Base-by-base conservation (phyloP, 2,329 filamentous ascomycete genomes). In the Nannizzia gypsea region DNA sequence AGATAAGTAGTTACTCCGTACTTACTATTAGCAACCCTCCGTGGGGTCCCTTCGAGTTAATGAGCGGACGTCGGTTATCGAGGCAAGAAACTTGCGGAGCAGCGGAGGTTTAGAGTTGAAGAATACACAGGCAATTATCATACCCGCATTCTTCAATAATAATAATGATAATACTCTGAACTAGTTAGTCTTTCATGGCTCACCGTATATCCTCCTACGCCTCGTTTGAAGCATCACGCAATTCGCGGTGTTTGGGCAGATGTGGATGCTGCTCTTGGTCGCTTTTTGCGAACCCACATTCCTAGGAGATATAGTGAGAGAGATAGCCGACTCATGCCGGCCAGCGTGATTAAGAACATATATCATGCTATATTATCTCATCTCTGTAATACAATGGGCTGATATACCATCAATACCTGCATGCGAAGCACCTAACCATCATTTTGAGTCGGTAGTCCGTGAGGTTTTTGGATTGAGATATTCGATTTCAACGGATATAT, bases 21-120 rank as follows among this genome's bases (percentile, higher is more conserved):
- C 20, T 9, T n/a, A n/a, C 40, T 44, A 13, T n/a, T 44, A 13
- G 6, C 15, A 5, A 44, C 42, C 9, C 9, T 26, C 20, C 20
- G 44, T 26, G 13, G 24, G 26, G 6, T 26, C 13, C 44, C 20
- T 50, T 50, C 22, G 11, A 2, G 3, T 50, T 13, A 13, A 28
- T 28, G 44, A 13, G 22, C 44, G 20, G 22, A 24, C 3, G 13
- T 11, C 20, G 11, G 9, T 15, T 24, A 17, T 50, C 44, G 20
- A 22, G 20, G 44, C 22, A 5, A 11, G 44, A 44, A 28, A 9
- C 44, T 13, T 50, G 44, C 44, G 26, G 50, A 54, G 50, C 13
- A 54, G 50, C 50, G 50, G 50, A 54, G 15, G 31, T 54, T 54
- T 54, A 34, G 50, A 34, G 50, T 54, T 54, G 50, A 54, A 50